phyloP scores from a whole-genome alignment of 2,329 filamentous ascomycete genomes.

The Zopfia rhizophila region DNA sequence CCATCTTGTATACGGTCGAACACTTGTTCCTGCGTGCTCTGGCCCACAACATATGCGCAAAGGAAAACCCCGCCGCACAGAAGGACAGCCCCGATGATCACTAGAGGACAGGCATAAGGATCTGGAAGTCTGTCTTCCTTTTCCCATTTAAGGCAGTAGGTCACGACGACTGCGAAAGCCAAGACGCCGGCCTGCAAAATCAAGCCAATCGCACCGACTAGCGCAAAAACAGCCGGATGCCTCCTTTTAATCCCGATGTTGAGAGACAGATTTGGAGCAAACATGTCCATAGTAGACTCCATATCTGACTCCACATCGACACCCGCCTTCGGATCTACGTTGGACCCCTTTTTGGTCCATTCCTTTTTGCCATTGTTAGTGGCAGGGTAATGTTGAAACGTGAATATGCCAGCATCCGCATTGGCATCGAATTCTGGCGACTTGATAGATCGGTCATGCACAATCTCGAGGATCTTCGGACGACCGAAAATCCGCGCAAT shows the following conservation, averaged over 20 bases:
- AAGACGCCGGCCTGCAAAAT: constrained; percentile 15
- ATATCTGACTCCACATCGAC: constrained; percentile 30
- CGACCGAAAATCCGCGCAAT: constrained; percentile 21
- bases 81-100: constrained; percentile 43
- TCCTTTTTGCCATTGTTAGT: neutral
- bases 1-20: constrained; percentile 12
- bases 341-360: neutral
- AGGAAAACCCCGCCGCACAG: constrained; percentile 39
- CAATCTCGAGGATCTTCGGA: constrained; percentile 36
- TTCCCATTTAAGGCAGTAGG: constrained; percentile 6
- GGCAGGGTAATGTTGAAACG: neutral
- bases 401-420: constrained; percentile 22
- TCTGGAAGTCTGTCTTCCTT: constrained; percentile 37
- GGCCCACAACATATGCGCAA: constrained; percentile 48
- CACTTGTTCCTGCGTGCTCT: constrained; percentile 31
- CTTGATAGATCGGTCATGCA: constrained; percentile 16
- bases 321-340: constrained; percentile 20
- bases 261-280: constrained; percentile 32
- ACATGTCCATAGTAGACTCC: constrained; percentile 6
- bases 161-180: constrained; percentile 14
- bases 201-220: constrained; percentile 27
- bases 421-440: constrained; percentile 21
- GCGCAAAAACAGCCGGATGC: neutral
- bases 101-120: constrained; percentile 30
- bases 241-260: constrained; percentile 31